Evolutionary conservation across 371 early-diverging fungal species (phyloP).

Genomic region (Mucor saturninus): DNA sequence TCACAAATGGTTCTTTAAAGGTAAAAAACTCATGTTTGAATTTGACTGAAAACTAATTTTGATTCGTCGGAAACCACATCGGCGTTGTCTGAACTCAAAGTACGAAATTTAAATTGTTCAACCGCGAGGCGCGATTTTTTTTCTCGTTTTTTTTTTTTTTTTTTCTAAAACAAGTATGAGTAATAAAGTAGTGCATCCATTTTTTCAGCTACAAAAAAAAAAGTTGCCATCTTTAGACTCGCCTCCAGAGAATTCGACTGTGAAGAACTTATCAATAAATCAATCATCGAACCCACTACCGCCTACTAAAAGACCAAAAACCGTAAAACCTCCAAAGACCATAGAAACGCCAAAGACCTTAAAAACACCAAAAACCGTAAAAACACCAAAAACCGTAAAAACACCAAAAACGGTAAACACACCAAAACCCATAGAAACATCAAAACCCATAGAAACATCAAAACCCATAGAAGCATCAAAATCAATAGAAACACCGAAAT

Average conservation of each 20-base stretch:
- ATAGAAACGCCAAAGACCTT: not conserved
- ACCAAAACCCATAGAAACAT: not conserved
- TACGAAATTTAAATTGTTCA: no score
- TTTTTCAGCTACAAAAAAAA: conserved; percentile 15
- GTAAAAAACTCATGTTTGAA: no score
- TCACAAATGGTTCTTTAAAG: no score
- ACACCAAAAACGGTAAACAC: not conserved
- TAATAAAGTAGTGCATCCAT: conserved; percentile 20
- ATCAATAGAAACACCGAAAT: no score
- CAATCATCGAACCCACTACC: not conserved
- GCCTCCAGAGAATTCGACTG: not conserved
- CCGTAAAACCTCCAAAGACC: not conserved
- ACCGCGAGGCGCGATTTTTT: not conserved
- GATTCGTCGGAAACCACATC: no score
- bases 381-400: not conserved
- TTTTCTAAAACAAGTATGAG: conserved; percentile 1
- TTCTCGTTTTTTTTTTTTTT: not conserved
- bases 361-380: not conserved
- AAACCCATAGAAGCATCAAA: no score
- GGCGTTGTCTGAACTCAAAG: no score
- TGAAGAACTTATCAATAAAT: not conserved
- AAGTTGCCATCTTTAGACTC: not conserved
- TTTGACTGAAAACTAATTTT: no score
- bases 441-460: no score
- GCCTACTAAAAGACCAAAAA: not conserved